Evolutionary conservation across 2,329 filamentous ascomycete species (phyloP), one percentile per base, ranked within the genome.

Genomic region (Aspergillus melleus): DNA sequence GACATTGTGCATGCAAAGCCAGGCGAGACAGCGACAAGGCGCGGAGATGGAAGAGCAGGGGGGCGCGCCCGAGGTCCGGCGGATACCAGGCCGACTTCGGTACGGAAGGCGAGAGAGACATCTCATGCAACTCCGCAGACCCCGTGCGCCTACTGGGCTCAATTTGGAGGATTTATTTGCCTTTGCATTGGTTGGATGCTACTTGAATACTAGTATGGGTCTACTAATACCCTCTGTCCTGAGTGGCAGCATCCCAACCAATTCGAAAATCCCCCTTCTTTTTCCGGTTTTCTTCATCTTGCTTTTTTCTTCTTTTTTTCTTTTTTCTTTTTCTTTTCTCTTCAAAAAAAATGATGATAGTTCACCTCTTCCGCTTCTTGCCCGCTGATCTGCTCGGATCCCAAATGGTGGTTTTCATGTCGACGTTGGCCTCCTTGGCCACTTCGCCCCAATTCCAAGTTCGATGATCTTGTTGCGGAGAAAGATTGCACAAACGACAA

Each of bases 1-100:
- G 73, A 67, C 74, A 77, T 76, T 14, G 42, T 32, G 16, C 30
- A 54, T 6, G 29, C 14, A 24, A n/a, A 30, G 46, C 16, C 29
- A 5, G 32, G 32, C 12, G 11, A 16, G 32, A 16, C 32, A 36
- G 8, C 11, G 32, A 36, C 32, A n/a, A n/a, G 32, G 14, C 36
- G 16, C 36, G 36, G 36, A 42, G 36, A 42, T 8, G 16, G 12
- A 52, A 26, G 50, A 6, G 29, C 16, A 29, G 22, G 6, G 6
- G 9, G 29, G 11, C 49, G 20, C 19, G n/a, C 24, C 22, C 22
- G 36, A 42, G 16, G 36, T n/a, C 2, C 36, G 36, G 36, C 6
- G 36, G 6, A 14, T 6, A 5, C 12, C 6, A 42, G 36, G 36
- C 36, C 36, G 36, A 42, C 16, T 42, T 42, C 36, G 36, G 16